Evolutionary conservation across 2,329 filamentous ascomycete species (phyloP).

Genomic region (Penicillium verrucosum): DNA sequence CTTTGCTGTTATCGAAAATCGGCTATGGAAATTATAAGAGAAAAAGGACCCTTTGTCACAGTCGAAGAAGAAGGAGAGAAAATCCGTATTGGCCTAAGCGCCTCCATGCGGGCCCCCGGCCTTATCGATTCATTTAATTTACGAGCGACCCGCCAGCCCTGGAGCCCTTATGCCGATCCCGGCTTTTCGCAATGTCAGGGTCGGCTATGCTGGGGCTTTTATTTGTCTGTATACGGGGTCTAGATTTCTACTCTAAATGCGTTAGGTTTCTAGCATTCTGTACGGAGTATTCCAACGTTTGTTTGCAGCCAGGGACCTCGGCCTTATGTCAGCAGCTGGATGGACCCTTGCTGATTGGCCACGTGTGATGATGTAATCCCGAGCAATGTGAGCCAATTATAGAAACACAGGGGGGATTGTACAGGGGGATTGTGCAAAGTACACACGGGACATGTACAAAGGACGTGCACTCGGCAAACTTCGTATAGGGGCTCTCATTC

Average conservation of each 20-base stretch:
- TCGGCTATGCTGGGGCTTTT: background rate
- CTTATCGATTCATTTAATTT: conserved; percentile 18
- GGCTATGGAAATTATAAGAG: background rate
- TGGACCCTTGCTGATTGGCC: background rate
- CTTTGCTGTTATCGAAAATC: background rate
- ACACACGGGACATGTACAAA: background rate
- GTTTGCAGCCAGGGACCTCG: background rate
- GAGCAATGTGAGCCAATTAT: background rate
- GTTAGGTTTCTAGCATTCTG: background rate
- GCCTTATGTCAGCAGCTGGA: background rate
- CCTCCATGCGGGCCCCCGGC: conserved; percentile 22
- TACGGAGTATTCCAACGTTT: background rate
- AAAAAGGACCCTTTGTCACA: background rate
- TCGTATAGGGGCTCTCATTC: background rate
- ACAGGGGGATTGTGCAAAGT: background rate
- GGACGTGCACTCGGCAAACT: background rate
- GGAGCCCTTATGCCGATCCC: background rate
- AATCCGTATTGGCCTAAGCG: conserved; percentile 18
- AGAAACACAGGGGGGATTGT: background rate
- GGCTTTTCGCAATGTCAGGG: background rate
- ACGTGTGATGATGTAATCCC: background rate
- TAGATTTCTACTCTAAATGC: background rate
- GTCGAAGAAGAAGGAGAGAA: conserved; percentile 11
- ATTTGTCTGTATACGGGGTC: background rate
- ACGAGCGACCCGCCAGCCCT: background rate